Evolutionary conservation across 1,139 yeast species (phyloP), one percentile per base, ranked within the genome.

Genomic region (Kurtzmaniella quercitrusa): DNA sequence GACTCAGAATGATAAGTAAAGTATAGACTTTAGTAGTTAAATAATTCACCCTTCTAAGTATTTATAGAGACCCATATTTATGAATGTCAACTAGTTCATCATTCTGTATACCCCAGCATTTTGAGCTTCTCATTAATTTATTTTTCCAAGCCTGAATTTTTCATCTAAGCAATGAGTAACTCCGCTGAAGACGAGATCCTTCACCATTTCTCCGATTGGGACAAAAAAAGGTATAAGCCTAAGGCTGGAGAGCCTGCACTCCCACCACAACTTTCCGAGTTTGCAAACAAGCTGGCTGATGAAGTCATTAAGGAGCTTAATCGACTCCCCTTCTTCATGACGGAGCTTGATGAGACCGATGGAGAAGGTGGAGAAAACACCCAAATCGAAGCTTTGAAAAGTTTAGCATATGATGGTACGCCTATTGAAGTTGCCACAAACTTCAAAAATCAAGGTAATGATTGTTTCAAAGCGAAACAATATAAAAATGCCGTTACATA

Each of bases 321-420:
- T 59, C 74, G 87, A 53, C 68, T 89, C 59, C 99, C 98, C 14
- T 86, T 93, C 54, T 94, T 93, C 71, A 94, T 93, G 98, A 89
- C 93, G 7, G 77, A 86, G 54, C 65, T 89, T 22, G 95, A 85
- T 53, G 87, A 81, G 34, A 76, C 81, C 5, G 87, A 84, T 55
- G 93, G 88, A 7, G 85, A 80, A 8, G 88, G 85, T 32, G 94
- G 91, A 30, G 85, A 81, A 38, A 88, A 88, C 55, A 58, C 73
- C 5, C 83, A 80, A 42, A 65, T 94, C 18, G 98, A 93, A 57
- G 98, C 98, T 0, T 73, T 93, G 48, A 84, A 82, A 57, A 93
- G 96, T 11, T 71, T 94, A 55, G 97, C 95, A 0, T 91, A 88
- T 57, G 98, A 93, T 41, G 98, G 98, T 30, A 96, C 88, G 48